These are phyloP conservation scores for Quercus tomentella DNA, from an alignment of 331 rosid species.

Conservation along the genomic window DNA sequence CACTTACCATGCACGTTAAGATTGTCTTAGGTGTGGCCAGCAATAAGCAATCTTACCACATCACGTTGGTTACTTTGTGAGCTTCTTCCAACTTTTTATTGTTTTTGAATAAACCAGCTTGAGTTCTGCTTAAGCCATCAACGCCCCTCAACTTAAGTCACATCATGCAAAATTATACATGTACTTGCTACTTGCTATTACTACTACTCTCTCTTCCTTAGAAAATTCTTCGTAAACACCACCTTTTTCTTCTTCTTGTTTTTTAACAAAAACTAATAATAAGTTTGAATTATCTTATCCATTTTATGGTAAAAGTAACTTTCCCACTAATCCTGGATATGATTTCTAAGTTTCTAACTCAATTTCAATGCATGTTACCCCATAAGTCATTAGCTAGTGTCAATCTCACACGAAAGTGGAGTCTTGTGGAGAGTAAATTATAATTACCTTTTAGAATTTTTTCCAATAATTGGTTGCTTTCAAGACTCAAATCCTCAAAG, in stretches of 20 bases:
- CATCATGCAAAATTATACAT: neutral
- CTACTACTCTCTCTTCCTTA: neutral
- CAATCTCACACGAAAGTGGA: no score
- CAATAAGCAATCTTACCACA: slow-evolving; percentile 40
- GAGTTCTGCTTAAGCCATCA: neutral
- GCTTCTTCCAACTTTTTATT: slow-evolving; percentile 11
- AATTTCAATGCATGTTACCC: no score
- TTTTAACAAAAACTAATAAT: neutral
- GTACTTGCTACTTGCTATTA: no score
- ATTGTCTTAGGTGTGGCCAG: slow-evolving; percentile 45
- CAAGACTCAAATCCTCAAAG: no score
- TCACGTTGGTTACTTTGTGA: slow-evolving; percentile 11
- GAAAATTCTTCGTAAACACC: neutral
- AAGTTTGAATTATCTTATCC: neutral
- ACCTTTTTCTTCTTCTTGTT: neutral
- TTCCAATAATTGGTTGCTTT: no score
- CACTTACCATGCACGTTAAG: slow-evolving; percentile 69
- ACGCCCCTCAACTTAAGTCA: neutral
- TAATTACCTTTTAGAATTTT: no score
- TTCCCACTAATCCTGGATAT: no score
- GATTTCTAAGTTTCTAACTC: no score
- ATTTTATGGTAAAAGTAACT: neutral
- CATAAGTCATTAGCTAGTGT: no score
- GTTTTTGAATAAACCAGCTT: neutral
- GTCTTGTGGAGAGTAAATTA: no score